These are phyloP conservation scores for Phytophthora boehmeriae DNA, from an alignment of 352 stramenopile species.

Conservation along the genomic window DNA sequence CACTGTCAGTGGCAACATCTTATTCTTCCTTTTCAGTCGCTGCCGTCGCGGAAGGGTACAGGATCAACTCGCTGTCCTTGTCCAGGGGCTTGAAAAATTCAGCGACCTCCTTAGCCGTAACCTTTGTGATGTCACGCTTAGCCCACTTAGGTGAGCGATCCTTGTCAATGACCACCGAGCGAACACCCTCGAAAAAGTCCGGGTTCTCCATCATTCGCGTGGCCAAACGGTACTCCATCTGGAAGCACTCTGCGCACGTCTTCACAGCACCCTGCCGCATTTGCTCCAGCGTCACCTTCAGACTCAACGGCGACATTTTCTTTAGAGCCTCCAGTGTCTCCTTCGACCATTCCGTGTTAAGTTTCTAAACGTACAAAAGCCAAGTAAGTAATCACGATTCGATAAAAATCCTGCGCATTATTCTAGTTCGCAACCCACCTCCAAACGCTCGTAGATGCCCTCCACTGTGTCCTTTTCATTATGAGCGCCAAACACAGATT, in stretches of 20 bases:
- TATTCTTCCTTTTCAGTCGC: constrained; percentile 39
- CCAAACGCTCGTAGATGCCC: constrained; percentile 67
- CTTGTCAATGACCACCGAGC: constrained; percentile 96
- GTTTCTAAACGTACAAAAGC: constrained; percentile 37
- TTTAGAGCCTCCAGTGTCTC: constrained; percentile 85
- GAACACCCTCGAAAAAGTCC: constrained; percentile 98
- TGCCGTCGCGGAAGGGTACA: constrained; percentile 57
- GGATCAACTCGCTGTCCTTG: constrained; percentile 77
- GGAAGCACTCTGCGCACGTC: constrained; percentile 90
- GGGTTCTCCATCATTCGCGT: constrained; percentile 85
- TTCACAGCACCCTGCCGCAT: constrained; percentile 89
- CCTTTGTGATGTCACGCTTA: constrained; percentile 59
- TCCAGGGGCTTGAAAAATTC: constrained; percentile 81
- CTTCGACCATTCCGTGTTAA: constrained; percentile 74
- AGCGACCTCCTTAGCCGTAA: constrained; percentile 75
- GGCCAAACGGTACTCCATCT: constrained; percentile 94
- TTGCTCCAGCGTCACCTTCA: constrained; percentile 95
- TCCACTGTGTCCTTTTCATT: constrained; percentile 81
- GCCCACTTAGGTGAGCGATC: constrained; percentile 93
- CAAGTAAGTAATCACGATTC: not conserved
- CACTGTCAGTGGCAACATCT: constrained; percentile 21
- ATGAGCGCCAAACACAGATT: constrained; percentile 75
- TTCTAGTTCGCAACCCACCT: constrained; percentile 13
- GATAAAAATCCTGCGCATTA: too few relatives aligned
- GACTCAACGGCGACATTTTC: constrained; percentile 92